A percentile compares a stretch with the other conserved stretches of the same genome.
These are phyloP conservation scores for Cladosporium sp. DNA, from an alignment of 2,329 filamentous ascomycete species.

Conservation along the genomic window DNA sequence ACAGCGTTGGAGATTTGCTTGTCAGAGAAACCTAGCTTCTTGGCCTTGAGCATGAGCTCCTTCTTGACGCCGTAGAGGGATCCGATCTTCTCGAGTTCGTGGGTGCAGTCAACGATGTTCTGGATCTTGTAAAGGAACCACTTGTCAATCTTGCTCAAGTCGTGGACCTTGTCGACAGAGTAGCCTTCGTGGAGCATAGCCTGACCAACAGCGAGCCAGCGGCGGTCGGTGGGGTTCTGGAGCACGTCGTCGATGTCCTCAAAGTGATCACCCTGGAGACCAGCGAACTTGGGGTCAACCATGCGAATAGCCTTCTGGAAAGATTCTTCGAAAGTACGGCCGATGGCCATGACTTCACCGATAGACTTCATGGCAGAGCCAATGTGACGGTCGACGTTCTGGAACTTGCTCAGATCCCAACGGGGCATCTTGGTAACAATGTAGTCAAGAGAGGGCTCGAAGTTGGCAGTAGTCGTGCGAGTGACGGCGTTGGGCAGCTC, in stretches of 20 bases:
- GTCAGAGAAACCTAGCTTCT: constrained; percentile 98
- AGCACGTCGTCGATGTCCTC: constrained; percentile 89
- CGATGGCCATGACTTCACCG: constrained; percentile 98
- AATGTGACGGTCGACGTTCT: constrained; percentile 96
- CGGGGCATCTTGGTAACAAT: constrained; percentile 98
- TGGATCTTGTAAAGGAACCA: constrained; percentile 99
- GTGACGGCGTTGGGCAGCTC: constrained; percentile 97
- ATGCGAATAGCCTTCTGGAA: constrained; percentile 99
- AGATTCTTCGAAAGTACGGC: constrained; percentile 96
- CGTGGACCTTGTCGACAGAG: constrained; percentile 86
- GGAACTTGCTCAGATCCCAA: constrained; percentile 98
- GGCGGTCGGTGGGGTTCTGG: constrained; percentile 89
- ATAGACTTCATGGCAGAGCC: constrained; percentile 99
- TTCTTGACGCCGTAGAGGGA: constrained; percentile 82
- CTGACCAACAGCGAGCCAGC: constrained; percentile 96
- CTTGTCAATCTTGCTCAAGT: constrained; percentile 97
- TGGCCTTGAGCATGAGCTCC: constrained; percentile 84
- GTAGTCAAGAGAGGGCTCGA: constrained; percentile 95
- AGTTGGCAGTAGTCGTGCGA: constrained; percentile 98
- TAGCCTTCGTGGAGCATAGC: constrained; percentile 98
- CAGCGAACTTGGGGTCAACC: constrained; percentile 87
- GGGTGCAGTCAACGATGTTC: constrained; percentile 91
- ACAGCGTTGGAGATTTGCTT: constrained; percentile 89
- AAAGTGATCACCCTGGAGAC: constrained; percentile 94
- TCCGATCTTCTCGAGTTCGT: constrained; percentile 80